A percentile compares a stretch with the other conserved stretches of the same genome.
Conservation (phyloP, 306 rosid species). For the Gastrolobium bilobum region DNA sequence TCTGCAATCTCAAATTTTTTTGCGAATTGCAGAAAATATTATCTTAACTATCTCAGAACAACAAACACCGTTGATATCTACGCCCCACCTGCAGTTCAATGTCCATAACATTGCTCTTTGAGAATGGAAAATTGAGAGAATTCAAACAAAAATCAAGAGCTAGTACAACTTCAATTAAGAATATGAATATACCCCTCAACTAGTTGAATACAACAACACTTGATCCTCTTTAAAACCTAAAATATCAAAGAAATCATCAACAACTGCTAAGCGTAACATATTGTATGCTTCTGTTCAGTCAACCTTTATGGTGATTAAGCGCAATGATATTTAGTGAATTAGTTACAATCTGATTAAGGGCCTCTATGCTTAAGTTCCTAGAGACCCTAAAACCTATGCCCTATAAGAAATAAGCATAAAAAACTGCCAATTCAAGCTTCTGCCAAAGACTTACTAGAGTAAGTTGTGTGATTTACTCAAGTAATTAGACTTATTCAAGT, state of each 20-base stretch:
- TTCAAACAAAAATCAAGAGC: constrained; percentile 17
- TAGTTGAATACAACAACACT: constrained; percentile 66
- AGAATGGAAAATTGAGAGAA: neutral
- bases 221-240: constrained; percentile 78
- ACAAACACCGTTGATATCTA: constrained; percentile 56
- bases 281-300: no score
- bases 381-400: no score
- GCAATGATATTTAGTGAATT: no score
- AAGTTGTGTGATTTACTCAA: no score
- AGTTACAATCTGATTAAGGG: no score
- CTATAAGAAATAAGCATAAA: no score
- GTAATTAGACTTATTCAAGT: no score
- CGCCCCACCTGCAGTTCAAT: constrained; percentile 80
- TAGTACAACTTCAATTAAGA: neutral
- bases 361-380: no score
- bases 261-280: constrained; percentile 49
- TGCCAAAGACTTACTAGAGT: no score
- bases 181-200: constrained; percentile 68
- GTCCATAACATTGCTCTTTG: constrained; percentile 18
- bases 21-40: constrained; percentile 68
- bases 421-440: no score
- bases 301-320: no score
- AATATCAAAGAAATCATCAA: constrained; percentile 86
- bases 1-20: constrained; percentile 75
- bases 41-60: constrained; percentile 82